These are phyloP conservation scores for Raffaelea albimanens DNA, from an alignment of 2,329 filamentous ascomycete species.

Conservation along the genomic window DNA sequence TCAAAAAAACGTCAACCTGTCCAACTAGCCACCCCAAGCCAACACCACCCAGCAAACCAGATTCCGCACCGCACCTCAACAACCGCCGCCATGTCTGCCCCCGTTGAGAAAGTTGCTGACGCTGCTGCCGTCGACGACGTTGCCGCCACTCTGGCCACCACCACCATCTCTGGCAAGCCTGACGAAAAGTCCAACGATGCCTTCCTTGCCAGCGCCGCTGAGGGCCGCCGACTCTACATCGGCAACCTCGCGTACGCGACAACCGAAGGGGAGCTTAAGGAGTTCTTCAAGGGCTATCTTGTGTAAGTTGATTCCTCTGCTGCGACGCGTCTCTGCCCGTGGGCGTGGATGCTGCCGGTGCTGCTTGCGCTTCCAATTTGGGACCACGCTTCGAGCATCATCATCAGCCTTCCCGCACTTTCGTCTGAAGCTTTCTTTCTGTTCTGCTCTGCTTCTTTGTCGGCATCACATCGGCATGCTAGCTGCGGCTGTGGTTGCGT, in stretches of 20 bases:
- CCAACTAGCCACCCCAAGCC: conserved; percentile 4
- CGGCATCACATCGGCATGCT: too few relatives aligned
- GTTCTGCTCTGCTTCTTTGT: too few relatives aligned
- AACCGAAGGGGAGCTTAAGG: conserved; percentile 99
- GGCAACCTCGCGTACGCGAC: conserved; percentile 99
- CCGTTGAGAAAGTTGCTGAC: conserved; percentile 58
- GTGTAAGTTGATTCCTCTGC: conserved; percentile 61
- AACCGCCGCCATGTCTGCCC: conserved; percentile 71
- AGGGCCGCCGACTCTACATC: conserved; percentile 99
- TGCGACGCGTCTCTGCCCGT: not conserved
- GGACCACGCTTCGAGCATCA: too few relatives aligned
- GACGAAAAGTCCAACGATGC: conserved; percentile 68
- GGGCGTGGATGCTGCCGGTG: too few relatives aligned
- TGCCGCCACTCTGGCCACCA: conserved; percentile 65
- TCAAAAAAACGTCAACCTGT: conserved; percentile 27
- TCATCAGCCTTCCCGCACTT: too few relatives aligned
- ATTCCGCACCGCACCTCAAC: conserved; percentile 18
- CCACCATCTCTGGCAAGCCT: conserved; percentile 52
- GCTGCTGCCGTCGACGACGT: conserved; percentile 62
- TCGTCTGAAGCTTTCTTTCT: too few relatives aligned
- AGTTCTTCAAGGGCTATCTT: conserved; percentile 99
- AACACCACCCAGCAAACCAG: conserved; percentile 4
- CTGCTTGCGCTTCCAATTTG: too few relatives aligned
- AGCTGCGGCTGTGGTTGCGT: too few relatives aligned
- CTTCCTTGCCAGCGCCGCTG: conserved; percentile 92